Base-by-base conservation (phyloP, 257 asterid genomes). In the Solanum clarkiae region DNA sequence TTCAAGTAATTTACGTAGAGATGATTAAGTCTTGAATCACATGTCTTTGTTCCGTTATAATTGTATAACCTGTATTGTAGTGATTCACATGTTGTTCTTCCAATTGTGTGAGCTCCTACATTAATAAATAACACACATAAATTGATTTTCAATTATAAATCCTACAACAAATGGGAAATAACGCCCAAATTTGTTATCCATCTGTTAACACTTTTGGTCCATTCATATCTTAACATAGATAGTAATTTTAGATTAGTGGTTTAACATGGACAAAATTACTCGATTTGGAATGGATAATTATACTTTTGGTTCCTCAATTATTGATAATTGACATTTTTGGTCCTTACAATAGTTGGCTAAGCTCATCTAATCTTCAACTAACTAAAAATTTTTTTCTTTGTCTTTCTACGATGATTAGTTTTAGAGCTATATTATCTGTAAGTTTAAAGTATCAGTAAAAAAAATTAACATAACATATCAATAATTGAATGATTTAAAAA, bases 91-190 rank as follows among this genome's bases (percentile, higher is more conserved):
- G 91, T 85, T 75, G 86, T 86, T 89, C 92, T 90, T 7, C 99
- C 99, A 56, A 95, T 91, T 26, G 96, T 94, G 88, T 95, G 99
- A 3, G 97, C 97, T 22, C 99, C 99, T 90, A 57, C 45, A 57
- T 18, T 80, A 16, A 53, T 57, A 6, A 5, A 26, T 53, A 12
- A 44, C 18, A 36, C 51, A 8, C 51, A 8, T 54, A 22, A 47
- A 65, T 51, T 2, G 26, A 36, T 16, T 6, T 29, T 18, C 6
- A 53, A 53, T 8, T 55, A 0, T 3, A 45, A 62, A 2, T 72
- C 10, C 49, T 63, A 8, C 7, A 32, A 68, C 7, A 1, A 29
- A 29, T 29, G 32, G 32, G 32, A 29, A 29, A 29, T 29, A 29
- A 29, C 32, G 2, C 2, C 32, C 32, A 29, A 29, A 29, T 29